Evolutionary conservation across 176 grass and related monocot genomes (phyloP), one percentile per base, ranked within the genome.

Genomic region (Bolboschoenus planiculmis): DNA sequence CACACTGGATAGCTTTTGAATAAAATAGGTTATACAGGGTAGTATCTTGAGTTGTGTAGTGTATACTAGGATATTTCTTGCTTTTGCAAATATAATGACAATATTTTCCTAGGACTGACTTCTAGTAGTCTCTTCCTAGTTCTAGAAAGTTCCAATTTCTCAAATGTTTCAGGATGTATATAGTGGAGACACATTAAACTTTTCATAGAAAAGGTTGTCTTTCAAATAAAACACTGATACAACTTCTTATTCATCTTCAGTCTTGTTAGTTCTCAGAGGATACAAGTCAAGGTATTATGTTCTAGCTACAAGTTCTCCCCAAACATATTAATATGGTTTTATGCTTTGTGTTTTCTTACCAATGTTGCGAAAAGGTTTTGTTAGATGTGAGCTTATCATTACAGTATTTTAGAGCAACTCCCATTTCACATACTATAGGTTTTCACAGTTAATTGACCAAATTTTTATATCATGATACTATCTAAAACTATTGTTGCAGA

Each of bases 401-500:
- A 77, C 14, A 53, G 72, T 77, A 77, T 13, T 51, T 27, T 20
- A 10, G 24, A 50, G 72, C 39, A 53, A 15, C 27, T 53, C 40
- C 2, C 43, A 34, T 77, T 77, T 31, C 44, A 70, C 18, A 16
- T 40, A 23, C 26, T 70, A 10, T 24, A 70, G 21, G 34, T 18
- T 70, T 70, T 61, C n/a, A 16, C 11, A 75, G 43, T 15, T 31
- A 29, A 68, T 8, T 68, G 2, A 51, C 5, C 2, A 76, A 50
- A 5, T 18, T 7, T 29, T n/a, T 67, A n/a, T 1, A 40, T 53
- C 46, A 53, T 34, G 26, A 77, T 77, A 20, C 24, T 30, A 31
- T 48, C 21, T 18, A 9, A 51, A 76, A 76, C n/a, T 18, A 30
- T 65, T 66, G 33, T 79, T 82, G 55, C 88, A 99, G 97, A 90